Base-by-base conservation (phyloP, 2,329 filamentous ascomycete species). In the Xylaria arbuscula region DNA sequence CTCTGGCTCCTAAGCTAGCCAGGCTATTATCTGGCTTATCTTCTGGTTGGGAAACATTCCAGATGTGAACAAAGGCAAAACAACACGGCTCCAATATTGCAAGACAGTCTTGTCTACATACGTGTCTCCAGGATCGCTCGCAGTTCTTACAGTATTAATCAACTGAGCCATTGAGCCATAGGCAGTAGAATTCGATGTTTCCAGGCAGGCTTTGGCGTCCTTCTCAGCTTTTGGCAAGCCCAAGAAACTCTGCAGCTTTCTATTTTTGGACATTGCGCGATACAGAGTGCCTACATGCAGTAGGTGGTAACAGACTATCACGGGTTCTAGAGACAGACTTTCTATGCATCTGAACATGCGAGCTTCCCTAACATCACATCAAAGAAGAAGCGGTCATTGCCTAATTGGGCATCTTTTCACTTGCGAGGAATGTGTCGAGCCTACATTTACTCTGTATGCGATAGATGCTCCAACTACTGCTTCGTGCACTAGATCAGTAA, bases 51-150 rank as follows among this genome's bases (percentile, higher is more conserved):
- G 22, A 19, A 42, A 17, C 22, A 32, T 45, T 8, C 15, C 13
- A 32, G 38, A 57, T n/a, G 24, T 22, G 32, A 47, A 19, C 42
- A 53, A 61, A 19, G n/a, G 32, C 56, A 48, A n/a, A 56, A 24
- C 42, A 57, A 58, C 56, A 68, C 48, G 32, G 57, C 65, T 45
- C 36, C 62, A 62, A 67, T 40, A 58, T 22, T 48, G 32, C 58
- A 58, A 69, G 66, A 69, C 69, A 59, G 59, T 63, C 54, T 66
- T 68, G 53, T 45, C 51, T 62, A 53, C n/a, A n/a, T n/a, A n/a
- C 34, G 54, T 63, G 54, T 45, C 38, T 59, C n/a, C 58, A n/a
- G 40, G 45, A 32, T 62, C 38, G 40, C 38, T 65, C 19, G 19
- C 57, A 36, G 55, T 17, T 32, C 36, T 45, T 38, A n/a, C n/a